These are phyloP conservation scores for Dimargaris xerosporica DNA, from an alignment of 192 early-diverging fungal genomes.

Conservation along the genomic window DNA sequence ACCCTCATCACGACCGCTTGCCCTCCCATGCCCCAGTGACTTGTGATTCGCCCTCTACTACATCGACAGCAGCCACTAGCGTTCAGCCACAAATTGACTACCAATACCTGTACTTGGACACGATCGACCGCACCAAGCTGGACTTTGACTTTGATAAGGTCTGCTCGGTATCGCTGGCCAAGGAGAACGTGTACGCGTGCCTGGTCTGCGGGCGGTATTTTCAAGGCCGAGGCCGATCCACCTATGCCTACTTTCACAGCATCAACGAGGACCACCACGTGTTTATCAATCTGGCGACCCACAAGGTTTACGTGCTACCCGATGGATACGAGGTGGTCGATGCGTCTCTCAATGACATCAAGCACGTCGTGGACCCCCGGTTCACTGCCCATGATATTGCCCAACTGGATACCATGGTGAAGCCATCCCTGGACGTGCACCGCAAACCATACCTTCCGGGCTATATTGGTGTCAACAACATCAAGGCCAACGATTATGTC, in stretches of 20 bases:
- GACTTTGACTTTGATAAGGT: slow-evolving; percentile 99
- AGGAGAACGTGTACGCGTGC: slow-evolving; percentile 91
- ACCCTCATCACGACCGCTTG: too few species aligned
- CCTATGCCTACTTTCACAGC: slow-evolving; percentile 93
- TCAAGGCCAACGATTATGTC: slow-evolving; percentile 90
- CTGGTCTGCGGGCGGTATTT: slow-evolving; percentile 93
- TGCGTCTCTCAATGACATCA: slow-evolving; percentile 81
- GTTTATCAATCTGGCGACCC: slow-evolving; percentile 77
- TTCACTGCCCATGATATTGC: slow-evolving; percentile 53
- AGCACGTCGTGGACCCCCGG: slow-evolving; percentile 70
- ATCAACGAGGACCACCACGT: slow-evolving; percentile 92
- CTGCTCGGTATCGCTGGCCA: slow-evolving; percentile 86
- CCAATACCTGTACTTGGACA: slow-evolving; percentile 57
- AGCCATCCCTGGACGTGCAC: slow-evolving; percentile 60
- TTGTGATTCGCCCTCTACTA: too few species aligned
- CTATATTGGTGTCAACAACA: slow-evolving; percentile 85
- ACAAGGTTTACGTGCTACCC: slow-evolving; percentile 79
- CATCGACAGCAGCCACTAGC: too few species aligned
- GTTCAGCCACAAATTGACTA: too few species aligned
- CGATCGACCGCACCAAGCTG: slow-evolving; percentile 67
- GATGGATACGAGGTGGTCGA: slow-evolving; percentile 85
- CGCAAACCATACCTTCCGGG: slow-evolving; percentile 78
- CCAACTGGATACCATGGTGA: slow-evolving; percentile 39
- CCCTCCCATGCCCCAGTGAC: too few species aligned
- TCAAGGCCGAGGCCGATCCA: slow-evolving; percentile 77